Percentiles rank a stretch among this genome's conserved stretches.
Evolutionary conservation across 768 basidiomycete species (phyloP).

Genomic region (Terana coerulea): DNA sequence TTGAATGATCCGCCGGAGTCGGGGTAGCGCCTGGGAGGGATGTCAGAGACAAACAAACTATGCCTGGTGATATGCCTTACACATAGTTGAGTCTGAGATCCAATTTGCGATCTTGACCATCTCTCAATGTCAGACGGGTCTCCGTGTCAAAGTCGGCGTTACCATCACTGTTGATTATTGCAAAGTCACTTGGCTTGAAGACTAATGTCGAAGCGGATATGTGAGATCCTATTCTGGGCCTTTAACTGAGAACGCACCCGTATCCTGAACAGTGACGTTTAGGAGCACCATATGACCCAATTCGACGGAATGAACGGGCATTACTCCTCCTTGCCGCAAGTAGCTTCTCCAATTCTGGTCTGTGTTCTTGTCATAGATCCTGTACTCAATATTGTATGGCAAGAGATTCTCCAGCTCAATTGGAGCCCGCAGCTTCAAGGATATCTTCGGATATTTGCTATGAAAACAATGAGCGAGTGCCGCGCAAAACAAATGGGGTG

Average conservation of each 20-base stretch:
- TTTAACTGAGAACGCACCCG: conserved; percentile 59
- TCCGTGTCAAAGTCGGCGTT: conserved; percentile 88
- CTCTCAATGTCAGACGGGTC: conserved; percentile 64
- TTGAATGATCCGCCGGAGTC: conserved; percentile 95
- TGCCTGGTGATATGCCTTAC: conserved; percentile 43
- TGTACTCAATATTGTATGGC: conserved; percentile 91
- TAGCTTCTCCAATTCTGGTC: conserved; percentile 95
- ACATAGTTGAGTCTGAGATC: conserved; percentile 85
- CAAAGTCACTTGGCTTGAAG: conserved; percentile 92
- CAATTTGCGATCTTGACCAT: conserved; percentile 70
- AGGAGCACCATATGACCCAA: conserved; percentile 84
- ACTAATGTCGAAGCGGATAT: conserved; percentile 38
- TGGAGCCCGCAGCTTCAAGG: conserved; percentile 84
- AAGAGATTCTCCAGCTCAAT: conserved; percentile 94
- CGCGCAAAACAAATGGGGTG: background rate
- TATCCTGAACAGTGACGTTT: conserved; percentile 89
- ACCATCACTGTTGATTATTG: conserved; percentile 93
- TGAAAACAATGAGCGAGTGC: too few species aligned
- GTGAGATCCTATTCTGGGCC: background rate
- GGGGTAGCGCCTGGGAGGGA: conserved; percentile 56
- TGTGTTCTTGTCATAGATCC: conserved; percentile 95
- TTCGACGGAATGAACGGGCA: conserved; percentile 96
- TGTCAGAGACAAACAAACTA: background rate
- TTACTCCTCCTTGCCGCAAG: conserved; percentile 86
- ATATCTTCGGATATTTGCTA: conserved; percentile 83